phyloP scores from a whole-genome alignment of 441 rosid species.

The Isatis lusitanica region DNA sequence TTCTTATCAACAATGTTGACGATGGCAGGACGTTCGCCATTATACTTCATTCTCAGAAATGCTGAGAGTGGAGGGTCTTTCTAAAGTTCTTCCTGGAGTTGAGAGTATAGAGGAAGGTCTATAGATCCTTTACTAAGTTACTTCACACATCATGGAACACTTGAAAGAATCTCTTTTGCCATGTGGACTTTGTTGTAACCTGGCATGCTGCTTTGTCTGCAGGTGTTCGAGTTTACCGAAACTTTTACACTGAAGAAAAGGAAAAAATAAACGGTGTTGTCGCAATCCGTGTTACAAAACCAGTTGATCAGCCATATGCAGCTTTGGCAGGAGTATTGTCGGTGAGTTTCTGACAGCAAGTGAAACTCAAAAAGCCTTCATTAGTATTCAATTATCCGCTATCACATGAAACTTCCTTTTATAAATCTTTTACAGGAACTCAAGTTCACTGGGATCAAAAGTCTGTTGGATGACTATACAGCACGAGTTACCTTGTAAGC shows the following conservation, averaged over 20 bases:
- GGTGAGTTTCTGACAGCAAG: constrained; percentile 47
- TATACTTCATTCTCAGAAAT: constrained; percentile 73
- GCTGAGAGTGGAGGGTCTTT: constrained; percentile 62
- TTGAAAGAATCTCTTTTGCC: background rate
- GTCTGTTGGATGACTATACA: constrained; percentile 29
- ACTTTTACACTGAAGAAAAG: constrained; percentile 68
- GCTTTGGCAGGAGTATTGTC: constrained; percentile 54
- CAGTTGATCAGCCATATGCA: constrained; percentile 58
- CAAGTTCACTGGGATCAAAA: constrained; percentile 28
- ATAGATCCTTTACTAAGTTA: constrained; percentile 4
- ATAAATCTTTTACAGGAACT: constrained; percentile 20
- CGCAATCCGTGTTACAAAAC: constrained; percentile 54
- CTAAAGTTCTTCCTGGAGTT: constrained; percentile 68
- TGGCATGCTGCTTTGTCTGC: constrained; percentile 16
- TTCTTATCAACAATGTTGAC: background rate
- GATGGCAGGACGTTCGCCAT: constrained; percentile 49
- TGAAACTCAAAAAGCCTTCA: background rate
- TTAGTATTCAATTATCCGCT: background rate
- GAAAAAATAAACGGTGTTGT: constrained; percentile 71
- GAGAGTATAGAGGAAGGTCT: constrained; percentile 73
- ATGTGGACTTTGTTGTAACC: background rate
- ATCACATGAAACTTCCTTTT: background rate
- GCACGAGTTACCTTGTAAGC: background rate
- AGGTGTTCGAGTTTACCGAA: constrained; percentile 68
- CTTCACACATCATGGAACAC: background rate